Conservation (phyloP, 768 basidiomycete species). For the Gymnopilus dilepis region DNA sequence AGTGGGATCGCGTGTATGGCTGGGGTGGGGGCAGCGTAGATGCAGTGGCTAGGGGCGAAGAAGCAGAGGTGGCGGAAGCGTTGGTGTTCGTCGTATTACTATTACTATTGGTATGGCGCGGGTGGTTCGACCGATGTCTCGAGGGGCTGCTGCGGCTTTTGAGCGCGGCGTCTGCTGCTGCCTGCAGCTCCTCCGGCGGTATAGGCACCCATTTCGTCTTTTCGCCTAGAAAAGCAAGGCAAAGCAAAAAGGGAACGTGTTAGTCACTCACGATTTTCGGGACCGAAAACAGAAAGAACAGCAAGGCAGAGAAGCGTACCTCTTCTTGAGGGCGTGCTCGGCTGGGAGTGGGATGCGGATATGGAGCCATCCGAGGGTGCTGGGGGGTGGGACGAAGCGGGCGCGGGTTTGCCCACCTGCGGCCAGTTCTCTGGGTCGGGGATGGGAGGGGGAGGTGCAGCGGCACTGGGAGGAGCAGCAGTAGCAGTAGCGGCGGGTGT, state of each 20-base stretch:
- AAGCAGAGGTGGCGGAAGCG: neutral
- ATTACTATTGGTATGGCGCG: conserved; percentile 16
- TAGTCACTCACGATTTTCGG: neutral
- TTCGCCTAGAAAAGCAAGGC: conserved; percentile 22
- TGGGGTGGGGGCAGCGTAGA: conserved; percentile 11
- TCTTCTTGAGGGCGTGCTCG: neutral
- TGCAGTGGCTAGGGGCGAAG: neutral
- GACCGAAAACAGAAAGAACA: neutral
- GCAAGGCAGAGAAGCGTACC: neutral
- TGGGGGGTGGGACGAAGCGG: neutral
- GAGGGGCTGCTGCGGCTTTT: conserved; percentile 11
- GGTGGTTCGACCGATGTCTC: neutral
- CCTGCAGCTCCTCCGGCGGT: conserved; percentile 28
- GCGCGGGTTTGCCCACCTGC: conserved; percentile 1
- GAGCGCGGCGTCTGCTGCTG: conserved; percentile 22
- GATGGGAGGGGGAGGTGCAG: neutral
- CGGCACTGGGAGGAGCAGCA: no score
- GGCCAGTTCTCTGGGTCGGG: conserved; percentile 9
- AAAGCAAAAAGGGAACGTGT: neutral
- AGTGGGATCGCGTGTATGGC: conserved; percentile 31
- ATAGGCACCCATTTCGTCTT: conserved; percentile 32
- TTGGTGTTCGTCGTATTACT: no score
- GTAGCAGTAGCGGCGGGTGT: conserved; percentile 1
- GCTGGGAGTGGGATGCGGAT: neutral
- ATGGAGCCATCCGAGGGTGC: neutral